These are phyloP conservation scores for Kalaharituber pfeilii DNA, from an alignment of 2,329 filamentous ascomycete species.

Conservation along the genomic window DNA sequence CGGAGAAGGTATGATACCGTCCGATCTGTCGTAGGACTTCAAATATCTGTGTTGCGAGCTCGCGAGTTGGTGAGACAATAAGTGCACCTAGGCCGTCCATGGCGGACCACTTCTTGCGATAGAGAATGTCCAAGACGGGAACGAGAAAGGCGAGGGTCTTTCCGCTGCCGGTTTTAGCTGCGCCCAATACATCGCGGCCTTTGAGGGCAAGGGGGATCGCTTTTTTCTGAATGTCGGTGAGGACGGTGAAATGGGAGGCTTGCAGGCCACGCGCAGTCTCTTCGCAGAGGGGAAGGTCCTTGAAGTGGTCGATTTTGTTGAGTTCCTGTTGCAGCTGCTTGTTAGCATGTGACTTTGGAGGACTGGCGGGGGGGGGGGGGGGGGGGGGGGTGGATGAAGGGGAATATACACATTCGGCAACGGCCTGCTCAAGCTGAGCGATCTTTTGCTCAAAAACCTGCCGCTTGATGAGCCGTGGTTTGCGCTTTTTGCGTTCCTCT, in stretches of 20 bases:
- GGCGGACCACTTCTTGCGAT: constrained; percentile 75
- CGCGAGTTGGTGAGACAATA: constrained; percentile 83
- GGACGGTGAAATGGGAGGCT: constrained; percentile 68
- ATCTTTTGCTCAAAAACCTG: constrained; percentile 31
- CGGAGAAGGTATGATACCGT: constrained; percentile 74
- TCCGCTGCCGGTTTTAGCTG: constrained; percentile 86
- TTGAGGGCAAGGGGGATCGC: constrained; percentile 80
- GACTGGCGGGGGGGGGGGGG: background rate
- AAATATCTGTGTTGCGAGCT: constrained; percentile 93
- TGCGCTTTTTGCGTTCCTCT: constrained; percentile 19
- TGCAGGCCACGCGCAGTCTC: constrained; percentile 64
- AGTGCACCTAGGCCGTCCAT: constrained; percentile 81
- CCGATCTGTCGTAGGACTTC: constrained; percentile 84
- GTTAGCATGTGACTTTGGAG: background rate
- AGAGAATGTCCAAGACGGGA: constrained; percentile 73
- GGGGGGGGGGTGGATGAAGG: constrained; percentile 4
- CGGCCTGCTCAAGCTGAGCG: constrained; percentile 28
- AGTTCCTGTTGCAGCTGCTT: constrained; percentile 34
- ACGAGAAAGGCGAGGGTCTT: constrained; percentile 90
- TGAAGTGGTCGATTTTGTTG: constrained; percentile 50
- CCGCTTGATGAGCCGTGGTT: constrained; percentile 28
- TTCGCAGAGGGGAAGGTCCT: constrained; percentile 69
- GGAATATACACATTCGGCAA: constrained; percentile 30
- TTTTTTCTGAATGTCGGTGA: constrained; percentile 81
- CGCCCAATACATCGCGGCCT: constrained; percentile 73